A percentile compares a stretch with the other conserved stretches of the same genome.
phyloP scores from a whole-genome alignment of 192 early-diverging fungal genomes.

The Linnemannia hyalina region DNA sequence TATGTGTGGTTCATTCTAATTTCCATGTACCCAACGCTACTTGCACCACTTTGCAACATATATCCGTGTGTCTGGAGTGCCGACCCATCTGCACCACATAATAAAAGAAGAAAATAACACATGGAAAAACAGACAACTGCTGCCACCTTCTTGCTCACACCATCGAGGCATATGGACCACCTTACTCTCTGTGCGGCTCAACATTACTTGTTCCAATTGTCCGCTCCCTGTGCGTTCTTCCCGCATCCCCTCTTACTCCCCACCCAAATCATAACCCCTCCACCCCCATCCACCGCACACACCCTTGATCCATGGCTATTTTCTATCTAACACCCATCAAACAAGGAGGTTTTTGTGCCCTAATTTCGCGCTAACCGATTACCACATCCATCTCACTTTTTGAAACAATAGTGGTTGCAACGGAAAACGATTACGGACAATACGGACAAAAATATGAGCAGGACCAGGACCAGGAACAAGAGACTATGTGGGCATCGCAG shows the following conservation, averaged over 20 bases:
- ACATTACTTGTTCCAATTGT: neutral
- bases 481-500: constrained; percentile 20
- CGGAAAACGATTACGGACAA: constrained; percentile 2
- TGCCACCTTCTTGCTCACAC: neutral
- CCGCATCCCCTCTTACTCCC: neutral
- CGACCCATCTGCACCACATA: neutral
- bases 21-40: neutral
- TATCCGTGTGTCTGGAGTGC: neutral
- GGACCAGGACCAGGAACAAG: neutral
- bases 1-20: neutral
- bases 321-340: neutral
- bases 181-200: neutral
- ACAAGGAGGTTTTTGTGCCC: neutral
- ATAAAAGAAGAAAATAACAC: neutral
- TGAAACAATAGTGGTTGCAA: constrained; percentile 3
- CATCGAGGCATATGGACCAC: neutral
- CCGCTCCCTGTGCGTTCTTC: neutral
- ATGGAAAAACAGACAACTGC: neutral
- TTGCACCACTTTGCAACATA: neutral
- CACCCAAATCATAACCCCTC: neutral
- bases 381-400: neutral
- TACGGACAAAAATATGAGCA: constrained; percentile 5
- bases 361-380: neutral
- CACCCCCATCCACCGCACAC: neutral
- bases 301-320: neutral